Evolutionary conservation across 345 rosid genomes (phyloP), one percentile per base, ranked within the genome.

Genomic region (Raphanus sativus): DNA sequence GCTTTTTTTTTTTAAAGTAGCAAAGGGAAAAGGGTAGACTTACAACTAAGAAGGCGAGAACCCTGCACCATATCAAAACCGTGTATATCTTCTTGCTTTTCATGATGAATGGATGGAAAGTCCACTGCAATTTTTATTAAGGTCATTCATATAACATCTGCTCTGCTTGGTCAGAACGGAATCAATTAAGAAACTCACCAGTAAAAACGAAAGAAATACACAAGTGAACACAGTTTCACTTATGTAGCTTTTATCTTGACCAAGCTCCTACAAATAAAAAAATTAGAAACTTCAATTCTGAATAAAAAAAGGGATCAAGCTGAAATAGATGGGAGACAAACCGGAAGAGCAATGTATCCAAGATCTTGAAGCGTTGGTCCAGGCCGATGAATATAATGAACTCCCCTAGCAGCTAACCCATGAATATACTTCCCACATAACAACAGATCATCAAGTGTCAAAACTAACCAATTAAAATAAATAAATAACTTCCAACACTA

Each of bases 11-110:
- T n/a, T n/a, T n/a, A n/a, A n/a, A n/a, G n/a, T n/a, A n/a, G 21
- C 21, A 21, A 21, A 21, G 21, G 21, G 21, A 21, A 21, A 21
- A 21, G 21, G 21, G 21, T 21, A 21, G 21, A 21, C 99, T 89
- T 86, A 95, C 99, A 73, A 89, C 96, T 85, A 95, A 83, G 84
- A 91, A 92, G 30, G 98, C 93, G 60, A 92, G 89, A 83, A 95
- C 97, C 80, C 99, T 88, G 87, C 98, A 95, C 99, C 99, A 95
- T 59, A 92, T 63, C 30, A 92, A 84, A 71, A 95, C 97, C 30
- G 98, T 91, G 82, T 95, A 95, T 86, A 95, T 85, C 87, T 85
- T 92, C 85, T 89, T 95, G 91, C 84, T 87, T 87, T 95, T 91
- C 71, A 90, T 75, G 83, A 92, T 71, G 87, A 95, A 95, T 38